phyloP scores from a whole-genome alignment of 2,329 filamentous ascomycete species.

The Diaporthe sp. region DNA sequence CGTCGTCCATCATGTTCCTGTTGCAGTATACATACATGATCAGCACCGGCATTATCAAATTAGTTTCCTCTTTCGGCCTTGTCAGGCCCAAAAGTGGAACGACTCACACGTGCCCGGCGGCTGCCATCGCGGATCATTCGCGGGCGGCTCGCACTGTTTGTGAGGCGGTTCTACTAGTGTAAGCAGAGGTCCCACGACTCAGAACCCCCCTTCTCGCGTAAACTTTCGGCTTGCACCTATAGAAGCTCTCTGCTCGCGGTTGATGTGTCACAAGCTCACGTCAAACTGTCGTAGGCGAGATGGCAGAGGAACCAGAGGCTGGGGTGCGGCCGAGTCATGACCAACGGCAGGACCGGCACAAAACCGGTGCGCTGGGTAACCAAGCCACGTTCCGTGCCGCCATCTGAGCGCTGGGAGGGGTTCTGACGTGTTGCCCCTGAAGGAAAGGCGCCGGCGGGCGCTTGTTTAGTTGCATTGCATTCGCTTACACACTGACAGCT shows the following conservation, averaged over 20 bases:
- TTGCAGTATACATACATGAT: background rate
- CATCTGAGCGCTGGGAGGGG: slow-evolving; percentile 5
- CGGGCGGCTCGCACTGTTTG: slow-evolving; percentile 11
- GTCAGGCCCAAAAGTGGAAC: background rate
- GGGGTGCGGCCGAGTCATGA: background rate
- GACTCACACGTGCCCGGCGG: slow-evolving; percentile 36
- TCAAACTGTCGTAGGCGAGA: background rate
- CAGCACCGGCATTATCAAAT: slow-evolving; percentile 29
- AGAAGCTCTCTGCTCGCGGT: background rate
- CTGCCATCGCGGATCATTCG: slow-evolving; percentile 17
- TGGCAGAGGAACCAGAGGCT: background rate
- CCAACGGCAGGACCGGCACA: slow-evolving; percentile 5
- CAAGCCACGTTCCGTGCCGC: slow-evolving; percentile 17
- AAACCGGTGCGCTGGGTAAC: slow-evolving; percentile 5
- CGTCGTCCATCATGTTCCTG: slow-evolving; percentile 59
- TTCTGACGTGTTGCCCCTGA: slow-evolving; percentile 15
- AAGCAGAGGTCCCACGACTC: background rate
- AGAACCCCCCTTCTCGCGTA: background rate
- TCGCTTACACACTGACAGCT: background rate
- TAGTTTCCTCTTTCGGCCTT: background rate
- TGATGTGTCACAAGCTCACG: slow-evolving; percentile 16
- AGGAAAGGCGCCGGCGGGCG: background rate
- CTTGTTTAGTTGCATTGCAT: background rate
- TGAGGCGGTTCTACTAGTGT: background rate
- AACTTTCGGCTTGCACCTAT: background rate